A percentile compares a stretch with the other conserved stretches of the same genome.
Evolutionary conservation across 1,284 basidiomycete genomes (phyloP).

Genomic region (Boletus sp.): DNA sequence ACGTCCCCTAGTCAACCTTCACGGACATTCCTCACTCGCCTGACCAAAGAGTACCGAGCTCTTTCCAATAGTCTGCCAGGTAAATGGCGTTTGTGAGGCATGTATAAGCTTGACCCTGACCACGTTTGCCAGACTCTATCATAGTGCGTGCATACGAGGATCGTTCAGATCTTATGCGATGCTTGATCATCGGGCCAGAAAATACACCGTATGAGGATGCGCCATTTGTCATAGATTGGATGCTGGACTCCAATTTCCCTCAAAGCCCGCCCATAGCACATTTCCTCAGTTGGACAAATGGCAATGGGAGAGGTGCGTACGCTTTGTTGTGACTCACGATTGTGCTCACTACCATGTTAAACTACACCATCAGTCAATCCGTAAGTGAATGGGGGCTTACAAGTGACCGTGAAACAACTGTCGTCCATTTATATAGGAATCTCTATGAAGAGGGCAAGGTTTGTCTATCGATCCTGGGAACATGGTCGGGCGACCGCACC

Average conservation of each 20-base stretch:
- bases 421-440: constrained; percentile 48
- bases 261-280: constrained; percentile 83
- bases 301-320: constrained; percentile 77
- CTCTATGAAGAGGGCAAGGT: constrained; percentile 96
- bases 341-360: constrained; percentile 13
- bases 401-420: not conserved
- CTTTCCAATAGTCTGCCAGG: constrained; percentile 79
- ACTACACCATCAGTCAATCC: constrained; percentile 59
- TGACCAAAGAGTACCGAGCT: constrained; percentile 81
- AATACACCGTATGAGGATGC: constrained; percentile 93
- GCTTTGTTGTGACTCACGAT: constrained; percentile 1
- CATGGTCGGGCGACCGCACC: constrained; percentile 85
- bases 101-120: not conserved
- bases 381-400: constrained; percentile 40
- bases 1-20: constrained; percentile 59
- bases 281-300: constrained; percentile 93
- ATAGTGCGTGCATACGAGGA: constrained; percentile 75
- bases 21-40: constrained; percentile 68
- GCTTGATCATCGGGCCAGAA: constrained; percentile 87
- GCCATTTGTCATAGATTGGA: constrained; percentile 93
- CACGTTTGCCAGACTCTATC: constrained; percentile 52
- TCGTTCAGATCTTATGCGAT: constrained; percentile 80
- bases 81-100: constrained; percentile 33
- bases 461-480: constrained; percentile 87
- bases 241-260: constrained; percentile 85